Conservation (phyloP, 768 basidiomycete species). For the Cantharellus cinnabarinus region DNA sequence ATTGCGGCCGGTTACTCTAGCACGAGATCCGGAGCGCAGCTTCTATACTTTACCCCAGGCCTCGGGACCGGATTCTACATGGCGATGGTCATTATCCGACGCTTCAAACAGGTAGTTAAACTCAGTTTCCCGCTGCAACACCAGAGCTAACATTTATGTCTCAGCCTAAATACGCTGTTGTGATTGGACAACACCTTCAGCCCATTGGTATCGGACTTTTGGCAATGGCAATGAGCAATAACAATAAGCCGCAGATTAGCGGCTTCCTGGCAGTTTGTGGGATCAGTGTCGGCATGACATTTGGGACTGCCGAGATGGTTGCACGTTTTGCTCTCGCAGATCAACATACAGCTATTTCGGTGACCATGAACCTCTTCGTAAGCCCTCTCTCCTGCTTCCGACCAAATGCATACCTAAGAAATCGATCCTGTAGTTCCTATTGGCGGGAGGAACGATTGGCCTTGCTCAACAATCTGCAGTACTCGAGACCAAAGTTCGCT, state of each 20-base stretch:
- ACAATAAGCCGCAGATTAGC: conserved; percentile 19
- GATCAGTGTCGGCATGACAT: conserved; percentile 23
- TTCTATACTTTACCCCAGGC: conserved; percentile 34
- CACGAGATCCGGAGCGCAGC: conserved; percentile 24
- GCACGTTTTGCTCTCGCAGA: conserved; percentile 26
- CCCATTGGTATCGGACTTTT: conserved; percentile 26
- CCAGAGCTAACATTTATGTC: neutral
- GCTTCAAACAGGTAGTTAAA: conserved; percentile 19
- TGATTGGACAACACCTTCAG: conserved; percentile 20
- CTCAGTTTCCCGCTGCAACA: neutral
- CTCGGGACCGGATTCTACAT: conserved; percentile 17
- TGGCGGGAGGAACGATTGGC: conserved; percentile 32
- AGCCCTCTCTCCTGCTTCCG: conserved; percentile 9
- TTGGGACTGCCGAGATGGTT: conserved; percentile 24
- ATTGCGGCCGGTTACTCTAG: conserved; percentile 23
- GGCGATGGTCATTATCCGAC: conserved; percentile 19
- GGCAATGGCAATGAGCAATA: conserved; percentile 21
- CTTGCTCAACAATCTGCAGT: conserved; percentile 33
- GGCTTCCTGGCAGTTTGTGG: conserved; percentile 28
- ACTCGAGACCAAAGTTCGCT: conserved; percentile 23
- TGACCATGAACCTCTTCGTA: conserved; percentile 27
- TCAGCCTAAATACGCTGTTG: conserved; percentile 25
- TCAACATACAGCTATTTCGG: conserved; percentile 23
- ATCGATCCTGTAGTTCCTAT: conserved; percentile 20
- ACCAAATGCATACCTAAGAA: neutral